These are phyloP conservation scores for Isoetes taiwanensis DNA, from an alignment of 75 land plant species.

Conservation along the genomic window DNA sequence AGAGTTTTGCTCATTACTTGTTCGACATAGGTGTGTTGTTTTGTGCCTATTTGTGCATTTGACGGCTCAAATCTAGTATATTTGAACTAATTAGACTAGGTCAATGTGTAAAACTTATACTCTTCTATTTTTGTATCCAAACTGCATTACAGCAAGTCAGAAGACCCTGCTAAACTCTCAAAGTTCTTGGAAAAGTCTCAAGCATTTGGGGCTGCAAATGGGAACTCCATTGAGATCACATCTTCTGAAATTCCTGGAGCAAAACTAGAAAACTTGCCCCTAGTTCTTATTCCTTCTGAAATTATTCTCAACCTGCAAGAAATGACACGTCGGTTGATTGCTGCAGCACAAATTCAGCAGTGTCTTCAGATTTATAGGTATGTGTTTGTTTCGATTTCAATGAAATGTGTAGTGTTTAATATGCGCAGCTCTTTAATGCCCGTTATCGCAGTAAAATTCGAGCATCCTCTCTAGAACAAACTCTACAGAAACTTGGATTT, in stretches of 20 bases:
- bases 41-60: not conserved
- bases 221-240: too few species aligned
- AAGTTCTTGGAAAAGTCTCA: not conserved
- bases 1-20: slow-evolving; percentile 10
- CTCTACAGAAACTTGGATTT: slow-evolving; percentile 28
- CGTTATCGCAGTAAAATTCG: slow-evolving; percentile 8
- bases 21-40: slow-evolving; percentile 9
- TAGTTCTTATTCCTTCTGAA: not conserved
- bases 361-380: slow-evolving; percentile 20
- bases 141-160: slow-evolving; percentile 10
- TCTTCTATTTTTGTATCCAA: not conserved
- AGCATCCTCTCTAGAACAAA: slow-evolving; percentile 21
- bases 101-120: too few species aligned
- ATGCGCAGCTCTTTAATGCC: too few species aligned
- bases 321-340: slow-evolving; percentile 13
- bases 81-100: too few species aligned
- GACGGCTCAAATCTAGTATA: too few species aligned
- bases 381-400: too few species aligned
- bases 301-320: slow-evolving; percentile 6
- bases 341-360: slow-evolving; percentile 10
- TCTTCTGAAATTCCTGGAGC: too few species aligned
- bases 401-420: slow-evolving; percentile 9
- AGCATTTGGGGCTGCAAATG: too few species aligned
- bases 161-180: slow-evolving; percentile 13
- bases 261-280: too few species aligned